Base-by-base conservation (phyloP, 2,329 filamentous ascomycete genomes). In the Bipolaris oryzae region DNA sequence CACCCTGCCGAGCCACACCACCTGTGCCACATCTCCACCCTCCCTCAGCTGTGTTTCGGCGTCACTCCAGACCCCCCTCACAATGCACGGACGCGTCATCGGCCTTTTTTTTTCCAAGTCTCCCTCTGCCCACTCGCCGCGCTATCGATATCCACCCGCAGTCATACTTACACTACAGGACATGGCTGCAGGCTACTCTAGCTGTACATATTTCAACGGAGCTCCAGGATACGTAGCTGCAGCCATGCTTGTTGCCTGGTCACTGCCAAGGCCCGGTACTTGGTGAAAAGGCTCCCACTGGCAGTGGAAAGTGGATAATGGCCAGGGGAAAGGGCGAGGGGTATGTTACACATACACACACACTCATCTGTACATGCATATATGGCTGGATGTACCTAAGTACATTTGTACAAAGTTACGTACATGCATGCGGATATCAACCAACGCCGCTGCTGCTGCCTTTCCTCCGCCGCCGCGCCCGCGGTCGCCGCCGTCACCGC, bases 1-100 rank as follows among this genome's bases (percentile, higher is more conserved):
- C 52, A 55, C 46, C 43, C 21, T 20, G 35, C 31, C 33, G 46
- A 43, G 46, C 46, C 52, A 50, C 45, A 48, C 25, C 31, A 31
- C 35, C 43, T 45, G 43, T 45, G 43, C 43, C 43, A 45, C 43
- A 34, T 11, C 28, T 45, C 16, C 16, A 18, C 43, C 28, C 15
- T 28, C 38, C 21, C 20, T 41, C 18, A 41, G 18, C 18, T n/a
- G 6, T 23, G 25, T 44, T 44, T 44, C 42, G 42, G 25, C 25
- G 15, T 21, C 20, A 38, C 25, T 25, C 45, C 28, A 47, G 15
- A 37, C 43, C 21, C 28, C 18, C 28, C 15, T 21, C 23, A 15
- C 16, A 21, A 33, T 47, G 45, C 33, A 37, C 45, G n/a, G 45
- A 25, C 45, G 45, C 33, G 33, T 47, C 33, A 47, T 47, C 33